Evolutionary conservation across 768 basidiomycete genomes (phyloP), one percentile per base, ranked within the genome.

Genomic region (Leucosporidium yakuticum): DNA sequence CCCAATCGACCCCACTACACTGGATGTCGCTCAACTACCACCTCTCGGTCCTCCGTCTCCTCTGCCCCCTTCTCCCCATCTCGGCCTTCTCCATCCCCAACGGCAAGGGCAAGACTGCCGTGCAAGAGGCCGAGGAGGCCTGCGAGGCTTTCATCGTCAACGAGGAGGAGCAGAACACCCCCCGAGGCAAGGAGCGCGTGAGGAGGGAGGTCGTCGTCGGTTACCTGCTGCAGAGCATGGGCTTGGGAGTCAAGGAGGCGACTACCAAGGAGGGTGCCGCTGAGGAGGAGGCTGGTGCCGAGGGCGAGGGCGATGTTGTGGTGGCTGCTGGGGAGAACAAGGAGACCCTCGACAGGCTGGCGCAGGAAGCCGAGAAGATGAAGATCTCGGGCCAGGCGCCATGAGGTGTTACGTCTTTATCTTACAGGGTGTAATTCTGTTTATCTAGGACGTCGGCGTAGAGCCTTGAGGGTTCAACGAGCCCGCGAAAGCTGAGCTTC

Each of bases 11-110:
- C 2, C 71, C 71, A 21, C 63, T 73, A 20, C 71, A 73, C 65
- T 73, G 71, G 71, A 56, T 60, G 60, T 48, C 68, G 6, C 62
- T 73, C 23, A 73, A 73, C 68, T 73, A 63, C 71, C 71, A 73
- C 63, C 68, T 73, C 63, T 12, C 68, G 20, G 50, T 64, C 51
- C 71, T 73, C 50, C 55, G 68, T 7, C 47, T 51, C 51, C 51
- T 73, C 25, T 73, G 71, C 56, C 71, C 71, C 15, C 63, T 69
- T 44, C 60, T 73, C 12, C 68, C 71, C 1, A n/a, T 56, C 49
- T 11, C 31, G 12, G 71, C 62, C 7, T 67, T 66, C 51, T 27
- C 34, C 7, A 53, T 69, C 55, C 39, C 48, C 39, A 73, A 73
- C 63, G 56, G 60, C 12, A 62, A 73, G 56, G 65, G 60, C 54